Evolutionary conservation across 129 eudicot species (phyloP), one percentile per base, ranked within the genome.

Genomic region (Flaveria linearis): DNA sequence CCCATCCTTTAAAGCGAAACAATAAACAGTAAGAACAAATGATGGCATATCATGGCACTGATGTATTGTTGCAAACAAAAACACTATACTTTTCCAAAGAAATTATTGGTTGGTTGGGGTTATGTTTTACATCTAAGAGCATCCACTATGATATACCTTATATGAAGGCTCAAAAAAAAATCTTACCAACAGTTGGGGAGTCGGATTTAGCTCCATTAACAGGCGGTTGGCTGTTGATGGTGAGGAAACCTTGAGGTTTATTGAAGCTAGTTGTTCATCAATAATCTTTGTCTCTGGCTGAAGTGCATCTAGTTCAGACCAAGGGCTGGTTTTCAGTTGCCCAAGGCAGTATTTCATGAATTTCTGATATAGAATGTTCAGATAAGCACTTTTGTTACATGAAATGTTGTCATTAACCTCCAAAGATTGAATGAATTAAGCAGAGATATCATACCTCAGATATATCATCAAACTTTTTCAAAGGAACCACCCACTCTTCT

Each of bases 281-380:
- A 94, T 94, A 82, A 91, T 94, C 82, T 85, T 88, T 49, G 98
- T 94, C 84, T 94, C 98, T 64, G 98, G 93, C 83, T 91, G 97
- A 85, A 94, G 98, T 56, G 90, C 93, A 68, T 89, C 98, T 41
- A 94, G 77, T 55, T 94, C 98, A 36, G 97, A 94, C 98, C 98
- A 94, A 0, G 98, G 98, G 86, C 86, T 88, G 57, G 90, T 88
- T 87, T 70, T 91, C 72, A 94, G 86, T 82, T 87, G 85, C 52
- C 98, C 98, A 64, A 87, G 85, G 87, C 98, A 94, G 87, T 80
- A 89, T 55, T 82, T 81, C 86, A 61, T 77, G 76, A 94, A 94
- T 86, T 82, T 90, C 98, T 94, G 97, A 78, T 15, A 69, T 64
- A 55, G 41, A 39, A 61, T 9, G 46, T 74, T 46, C 22, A 33